Evolutionary conservation across 2,329 filamentous ascomycete species (phyloP).

Genomic region (Verticillium isaacii): DNA sequence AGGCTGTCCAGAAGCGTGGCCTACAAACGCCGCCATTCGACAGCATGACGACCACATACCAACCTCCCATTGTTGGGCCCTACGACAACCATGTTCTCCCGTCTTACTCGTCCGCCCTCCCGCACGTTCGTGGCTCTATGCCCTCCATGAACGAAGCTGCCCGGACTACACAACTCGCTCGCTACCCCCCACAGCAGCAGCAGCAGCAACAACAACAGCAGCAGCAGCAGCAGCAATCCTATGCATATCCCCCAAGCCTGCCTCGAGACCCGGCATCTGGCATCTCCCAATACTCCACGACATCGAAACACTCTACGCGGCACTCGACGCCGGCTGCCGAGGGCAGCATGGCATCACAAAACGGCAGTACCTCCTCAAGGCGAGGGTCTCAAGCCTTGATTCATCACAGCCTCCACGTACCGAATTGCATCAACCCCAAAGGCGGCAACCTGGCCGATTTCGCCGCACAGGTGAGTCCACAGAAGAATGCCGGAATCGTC

Average conservation of each 20-base stretch:
- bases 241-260: conserved; percentile 12
- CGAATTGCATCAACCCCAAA: conserved; percentile 67
- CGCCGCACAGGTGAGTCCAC: conserved; percentile 64
- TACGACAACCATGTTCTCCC: conserved; percentile 42
- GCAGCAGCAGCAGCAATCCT: conserved; percentile 12
- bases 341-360: conserved; percentile 18
- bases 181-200: conserved; percentile 19
- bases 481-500: not conserved
- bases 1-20: conserved; percentile 28
- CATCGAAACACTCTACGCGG: conserved; percentile 27
- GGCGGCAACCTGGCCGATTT: conserved; percentile 78
- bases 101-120: conserved; percentile 29
- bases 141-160: conserved; percentile 26
- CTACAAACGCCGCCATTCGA: conserved; percentile 47
- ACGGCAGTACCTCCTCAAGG: conserved; percentile 27
- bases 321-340: conserved; percentile 32
- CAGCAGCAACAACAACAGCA: conserved; percentile 9
- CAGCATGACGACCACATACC: conserved; percentile 50
- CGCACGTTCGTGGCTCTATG: conserved; percentile 27
- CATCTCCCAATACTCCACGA: conserved; percentile 13
- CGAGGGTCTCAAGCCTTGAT: conserved; percentile 42
- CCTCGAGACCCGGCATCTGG: conserved; percentile 11
- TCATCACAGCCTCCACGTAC: conserved; percentile 63
- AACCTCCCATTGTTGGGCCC: conserved; percentile 36
- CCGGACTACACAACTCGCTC: conserved; percentile 23